These are phyloP conservation scores for Ormosia semicastrata DNA, from an alignment of 306 rosid species.

Conservation along the genomic window DNA sequence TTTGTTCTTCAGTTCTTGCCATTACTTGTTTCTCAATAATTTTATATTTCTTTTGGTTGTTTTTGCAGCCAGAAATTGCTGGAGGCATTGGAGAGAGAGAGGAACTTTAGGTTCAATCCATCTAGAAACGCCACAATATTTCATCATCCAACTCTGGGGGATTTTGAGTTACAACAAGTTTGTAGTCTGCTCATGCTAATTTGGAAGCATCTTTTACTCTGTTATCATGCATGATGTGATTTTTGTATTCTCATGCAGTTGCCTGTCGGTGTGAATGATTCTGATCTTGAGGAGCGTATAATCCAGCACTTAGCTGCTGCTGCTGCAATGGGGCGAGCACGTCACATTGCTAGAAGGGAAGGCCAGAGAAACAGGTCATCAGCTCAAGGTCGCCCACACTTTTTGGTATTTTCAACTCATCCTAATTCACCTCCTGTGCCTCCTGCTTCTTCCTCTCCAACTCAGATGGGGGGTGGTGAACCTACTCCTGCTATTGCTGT, in stretches of 20 bases:
- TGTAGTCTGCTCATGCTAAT: slow-evolving; percentile 37
- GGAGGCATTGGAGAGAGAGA: slow-evolving; percentile 85
- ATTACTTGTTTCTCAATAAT: slow-evolving; percentile 4
- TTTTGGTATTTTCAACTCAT: slow-evolving; percentile 79
- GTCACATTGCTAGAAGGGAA: slow-evolving; percentile 89
- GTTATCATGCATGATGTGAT: slow-evolving; percentile 28
- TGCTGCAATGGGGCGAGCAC: slow-evolving; percentile 97
- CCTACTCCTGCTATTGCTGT: slow-evolving; percentile 47
- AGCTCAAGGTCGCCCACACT: slow-evolving; percentile 86
- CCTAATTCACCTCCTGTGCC: slow-evolving; percentile 59
- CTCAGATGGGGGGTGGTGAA: slow-evolving; percentile 66
- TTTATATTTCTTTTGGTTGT: slow-evolving; percentile 11
- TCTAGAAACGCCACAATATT: slow-evolving; percentile 81
- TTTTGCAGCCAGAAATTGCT: slow-evolving; percentile 83
- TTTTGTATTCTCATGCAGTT: slow-evolving; percentile 52
- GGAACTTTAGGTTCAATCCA: slow-evolving; percentile 75
- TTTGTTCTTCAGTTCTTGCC: background rate
- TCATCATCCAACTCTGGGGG: slow-evolving; percentile 94
- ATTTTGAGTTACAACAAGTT: slow-evolving; percentile 92
- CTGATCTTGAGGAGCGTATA: slow-evolving; percentile 94
- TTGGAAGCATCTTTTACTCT: slow-evolving; percentile 16
- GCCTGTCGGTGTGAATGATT: slow-evolving; percentile 84
- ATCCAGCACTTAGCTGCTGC: slow-evolving; percentile 98
- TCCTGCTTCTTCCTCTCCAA: slow-evolving; percentile 64
- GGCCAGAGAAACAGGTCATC: slow-evolving; percentile 85